A percentile compares a stretch with the other conserved stretches of the same genome.
These are phyloP conservation scores for Blastosporella zonata DNA, from an alignment of 1,284 basidiomycete species.

Conservation along the genomic window DNA sequence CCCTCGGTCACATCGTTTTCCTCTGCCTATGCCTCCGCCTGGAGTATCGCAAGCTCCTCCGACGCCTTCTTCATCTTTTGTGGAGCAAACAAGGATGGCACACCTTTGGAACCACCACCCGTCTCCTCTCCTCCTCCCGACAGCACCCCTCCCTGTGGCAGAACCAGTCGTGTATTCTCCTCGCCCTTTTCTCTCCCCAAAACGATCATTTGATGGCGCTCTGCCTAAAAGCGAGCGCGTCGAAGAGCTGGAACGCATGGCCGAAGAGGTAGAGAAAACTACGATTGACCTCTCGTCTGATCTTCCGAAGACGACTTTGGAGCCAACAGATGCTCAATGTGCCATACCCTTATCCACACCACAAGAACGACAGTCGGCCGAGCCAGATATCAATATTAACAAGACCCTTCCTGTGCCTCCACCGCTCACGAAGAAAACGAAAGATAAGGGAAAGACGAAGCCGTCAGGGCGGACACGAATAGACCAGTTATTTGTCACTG, in stretches of 20 bases:
- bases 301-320: conserved; percentile 29
- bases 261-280: conserved; percentile 44
- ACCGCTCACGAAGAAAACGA: conserved; percentile 36
- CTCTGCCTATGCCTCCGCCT: conserved; percentile 23
- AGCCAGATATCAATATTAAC: conserved; percentile 35
- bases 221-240: conserved; percentile 56
- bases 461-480: conserved; percentile 6
- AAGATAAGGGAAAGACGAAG: conserved; percentile 21
- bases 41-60: conserved; percentile 8
- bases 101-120: conserved; percentile 15
- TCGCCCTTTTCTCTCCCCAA: conserved; percentile 57
- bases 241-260: conserved; percentile 64
- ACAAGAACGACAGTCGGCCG: background rate
- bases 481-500: conserved; percentile 13
- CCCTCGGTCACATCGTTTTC: conserved; percentile 44
- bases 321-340: background rate
- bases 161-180: conserved; percentile 50
- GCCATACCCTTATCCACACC: background rate
- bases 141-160: background rate
- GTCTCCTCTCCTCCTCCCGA: conserved; percentile 12
- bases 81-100: background rate
- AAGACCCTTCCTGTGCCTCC: conserved; percentile 63
- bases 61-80: background rate
- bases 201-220: conserved; percentile 44
- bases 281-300: conserved; percentile 39